These are phyloP conservation scores for Kitagawia praeruptora DNA, from an alignment of 129 eudicot species.

Conservation along the genomic window DNA sequence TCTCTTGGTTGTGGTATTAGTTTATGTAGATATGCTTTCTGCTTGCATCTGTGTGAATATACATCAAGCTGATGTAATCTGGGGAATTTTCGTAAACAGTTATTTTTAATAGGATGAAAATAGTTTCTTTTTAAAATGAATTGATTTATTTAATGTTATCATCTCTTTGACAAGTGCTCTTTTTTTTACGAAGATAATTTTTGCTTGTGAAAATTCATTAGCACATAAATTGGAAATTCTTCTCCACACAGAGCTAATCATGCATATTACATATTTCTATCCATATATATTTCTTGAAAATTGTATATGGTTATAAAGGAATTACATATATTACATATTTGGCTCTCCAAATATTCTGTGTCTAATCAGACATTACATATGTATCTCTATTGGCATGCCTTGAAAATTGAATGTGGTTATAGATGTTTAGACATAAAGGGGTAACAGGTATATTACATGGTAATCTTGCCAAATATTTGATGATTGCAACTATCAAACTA, in stretches of 20 bases:
- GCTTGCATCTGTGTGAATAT: not conserved
- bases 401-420: not conserved
- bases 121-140: too few relatives aligned
- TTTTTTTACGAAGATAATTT: not conserved
- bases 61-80: constrained; percentile 29
- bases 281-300: not conserved
- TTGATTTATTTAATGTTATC: too few relatives aligned
- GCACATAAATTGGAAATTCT: too few relatives aligned
- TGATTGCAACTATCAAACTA: not conserved
- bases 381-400: not conserved
- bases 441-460: not conserved
- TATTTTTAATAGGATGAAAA: not conserved
- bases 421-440: not conserved
- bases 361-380: not conserved
- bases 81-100: constrained; percentile 23
- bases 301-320: not conserved
- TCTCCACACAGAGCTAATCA: not conserved
- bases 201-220: not conserved
- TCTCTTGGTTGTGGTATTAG: not conserved
- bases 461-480: not conserved
- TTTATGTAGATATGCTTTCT: not conserved
- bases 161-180: not conserved
- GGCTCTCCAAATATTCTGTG: not conserved
- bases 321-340: too few relatives aligned
- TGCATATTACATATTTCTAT: too few relatives aligned